phyloP scores from a whole-genome alignment of 306 rosid species.

The Benincasa hispida region DNA sequence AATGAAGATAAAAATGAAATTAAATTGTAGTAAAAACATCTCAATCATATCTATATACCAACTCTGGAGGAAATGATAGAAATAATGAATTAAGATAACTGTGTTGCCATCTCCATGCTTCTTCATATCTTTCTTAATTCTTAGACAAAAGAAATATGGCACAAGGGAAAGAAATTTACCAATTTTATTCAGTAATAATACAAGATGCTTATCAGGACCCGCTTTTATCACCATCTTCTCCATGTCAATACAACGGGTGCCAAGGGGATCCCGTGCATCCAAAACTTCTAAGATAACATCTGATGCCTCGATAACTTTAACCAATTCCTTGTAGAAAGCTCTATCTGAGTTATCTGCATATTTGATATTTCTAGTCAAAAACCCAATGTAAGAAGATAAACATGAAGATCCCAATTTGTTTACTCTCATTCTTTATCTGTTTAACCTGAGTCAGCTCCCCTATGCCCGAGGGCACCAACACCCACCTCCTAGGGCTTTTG shows the following conservation, averaged over 20 bases:
- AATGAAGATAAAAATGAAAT: background rate
- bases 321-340: slow-evolving; percentile 84
- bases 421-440: too few relatives aligned
- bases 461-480: too few relatives aligned
- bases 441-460: too few relatives aligned
- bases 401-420: background rate
- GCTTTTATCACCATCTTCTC: slow-evolving; percentile 76
- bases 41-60: background rate
- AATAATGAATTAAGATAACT: background rate
- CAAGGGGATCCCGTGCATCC: slow-evolving; percentile 96
- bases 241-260: slow-evolving; percentile 75
- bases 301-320: slow-evolving; percentile 70
- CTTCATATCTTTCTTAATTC: background rate
- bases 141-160: background rate
- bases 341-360: slow-evolving; percentile 49
- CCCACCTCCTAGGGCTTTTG: too few relatives aligned
- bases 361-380: background rate
- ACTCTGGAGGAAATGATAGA: too few relatives aligned
- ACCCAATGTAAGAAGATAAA: background rate
- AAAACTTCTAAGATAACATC: slow-evolving; percentile 93
- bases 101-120: background rate
- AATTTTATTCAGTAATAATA: slow-evolving; percentile 81
- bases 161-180: slow-evolving; percentile 27
- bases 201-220: slow-evolving; percentile 73
- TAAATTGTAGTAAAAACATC: background rate